phyloP scores from a whole-genome alignment of 164 flowering plant species.

The Paratinospora sagittata region DNA sequence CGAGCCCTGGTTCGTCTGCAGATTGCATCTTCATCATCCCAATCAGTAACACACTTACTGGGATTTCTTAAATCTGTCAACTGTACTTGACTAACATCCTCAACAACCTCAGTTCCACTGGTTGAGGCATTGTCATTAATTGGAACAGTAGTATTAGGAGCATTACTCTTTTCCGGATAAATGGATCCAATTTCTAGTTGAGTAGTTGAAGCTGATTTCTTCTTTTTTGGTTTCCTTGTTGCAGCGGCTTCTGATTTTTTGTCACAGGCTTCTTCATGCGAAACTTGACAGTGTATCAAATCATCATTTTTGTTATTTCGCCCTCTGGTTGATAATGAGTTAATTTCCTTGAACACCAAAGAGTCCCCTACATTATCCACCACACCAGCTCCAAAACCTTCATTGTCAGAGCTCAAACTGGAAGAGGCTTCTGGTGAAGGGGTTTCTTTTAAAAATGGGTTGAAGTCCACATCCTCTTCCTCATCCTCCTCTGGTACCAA shows the following conservation, averaged over 20 bases:
- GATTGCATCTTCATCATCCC: conserved; percentile 73
- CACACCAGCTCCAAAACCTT: conserved; percentile 39
- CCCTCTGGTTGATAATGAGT: conserved; percentile 10
- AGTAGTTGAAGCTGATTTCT: conserved; percentile 15
- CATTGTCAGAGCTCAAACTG: conserved; percentile 81
- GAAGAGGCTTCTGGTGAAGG: conserved; percentile 83
- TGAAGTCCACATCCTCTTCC: conserved; percentile 66
- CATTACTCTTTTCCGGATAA: background rate
- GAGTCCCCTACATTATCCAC: conserved; percentile 25
- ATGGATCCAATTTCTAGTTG: conserved; percentile 17
- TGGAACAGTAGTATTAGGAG: conserved; percentile 7
- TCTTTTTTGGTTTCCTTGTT: conserved; percentile 14
- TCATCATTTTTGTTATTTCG: conserved; percentile 26
- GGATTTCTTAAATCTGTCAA: conserved; percentile 16
- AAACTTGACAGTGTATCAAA: conserved; percentile 25
- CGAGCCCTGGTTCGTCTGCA: conserved; percentile 91
- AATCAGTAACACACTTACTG: conserved; percentile 21
- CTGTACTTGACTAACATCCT: conserved; percentile 24
- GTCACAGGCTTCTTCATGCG: conserved; percentile 2
- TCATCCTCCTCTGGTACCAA: conserved; percentile 35
- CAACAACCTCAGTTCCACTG: conserved; percentile 20
- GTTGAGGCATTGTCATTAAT: conserved; percentile 25
- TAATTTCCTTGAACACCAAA: conserved; percentile 9
- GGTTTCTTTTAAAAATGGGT: conserved; percentile 52
- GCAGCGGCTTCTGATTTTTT: conserved; percentile 16